Evolutionary conservation across 2,329 filamentous ascomycete species (phyloP).

Genomic region (Trichophyton benhamiae): DNA sequence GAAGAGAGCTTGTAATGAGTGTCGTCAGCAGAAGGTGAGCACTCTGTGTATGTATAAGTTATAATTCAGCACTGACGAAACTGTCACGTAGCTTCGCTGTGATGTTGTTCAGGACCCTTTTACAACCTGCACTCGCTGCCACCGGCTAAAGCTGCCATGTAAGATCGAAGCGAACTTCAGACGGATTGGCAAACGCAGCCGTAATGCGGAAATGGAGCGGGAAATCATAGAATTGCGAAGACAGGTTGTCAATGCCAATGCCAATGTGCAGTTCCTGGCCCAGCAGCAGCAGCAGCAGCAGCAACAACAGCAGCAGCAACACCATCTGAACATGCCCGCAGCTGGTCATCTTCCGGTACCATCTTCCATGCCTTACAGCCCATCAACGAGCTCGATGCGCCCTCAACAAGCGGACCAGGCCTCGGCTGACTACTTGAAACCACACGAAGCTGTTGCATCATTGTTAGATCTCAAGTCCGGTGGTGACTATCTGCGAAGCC

Average conservation of each 20-base stretch:
- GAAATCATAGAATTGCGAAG: conserved; percentile 41
- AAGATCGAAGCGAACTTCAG: conserved; percentile 59
- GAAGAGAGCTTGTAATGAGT: conserved; percentile 57
- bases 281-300: conserved; percentile 7
- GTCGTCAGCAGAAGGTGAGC: conserved; percentile 55
- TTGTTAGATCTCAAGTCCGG: conserved; percentile 39
- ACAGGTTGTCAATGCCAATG: conserved; percentile 32
- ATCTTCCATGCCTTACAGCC: conserved; percentile 19
- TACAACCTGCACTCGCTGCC: conserved; percentile 49
- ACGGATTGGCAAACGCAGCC: conserved; percentile 52
- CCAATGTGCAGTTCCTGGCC: conserved; percentile 13
- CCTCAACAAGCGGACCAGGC: conserved; percentile 14
- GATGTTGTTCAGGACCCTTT: conserved; percentile 55
- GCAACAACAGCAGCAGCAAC: neutral
- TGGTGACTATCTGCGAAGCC: conserved; percentile 38
- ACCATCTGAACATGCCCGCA: conserved; percentile 11
- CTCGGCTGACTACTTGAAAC: conserved; percentile 31
- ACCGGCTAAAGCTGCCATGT: conserved; percentile 50
- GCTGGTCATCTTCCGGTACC: conserved; percentile 24
- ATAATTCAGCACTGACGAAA: neutral
- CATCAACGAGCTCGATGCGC: conserved; percentile 16
- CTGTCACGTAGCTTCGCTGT: conserved; percentile 46
- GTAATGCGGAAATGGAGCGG: conserved; percentile 53
- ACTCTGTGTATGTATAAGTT: neutral
- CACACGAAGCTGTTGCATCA: conserved; percentile 40